Evolutionary conservation across 768 basidiomycete genomes (phyloP), one percentile per base, ranked within the genome.

Genomic region (Trametes sanguinea): DNA sequence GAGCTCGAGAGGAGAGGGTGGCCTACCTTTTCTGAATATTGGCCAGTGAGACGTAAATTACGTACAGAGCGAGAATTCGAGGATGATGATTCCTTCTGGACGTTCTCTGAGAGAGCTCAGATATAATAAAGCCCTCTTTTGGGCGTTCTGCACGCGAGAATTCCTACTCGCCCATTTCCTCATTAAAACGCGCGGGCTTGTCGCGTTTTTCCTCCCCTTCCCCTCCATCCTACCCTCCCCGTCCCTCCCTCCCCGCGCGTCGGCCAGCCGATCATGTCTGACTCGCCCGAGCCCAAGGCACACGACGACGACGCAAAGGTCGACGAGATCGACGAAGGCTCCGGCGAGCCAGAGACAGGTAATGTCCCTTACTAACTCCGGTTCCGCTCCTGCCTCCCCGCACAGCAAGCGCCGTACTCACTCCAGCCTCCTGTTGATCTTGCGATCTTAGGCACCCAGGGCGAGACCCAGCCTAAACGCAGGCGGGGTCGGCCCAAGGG

Each of bases 401-500:
- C 53, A 46, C 53, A 57, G 50, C 66, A 67, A 63, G 61, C 66
- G 65, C 70, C 68, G 60, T 63, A 63, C 61, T 44, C 62, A 68
- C 62, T 37, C 58, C 65, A 44, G 57, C 65, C 67, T 72, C 63
- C 29, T 13, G 29, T 71, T 73, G 68, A 73, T 71, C 71, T 60
- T 50, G 58, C 63, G 63, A 64, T 64, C 63, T 64, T 51, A 64
- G 63, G 48, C 46, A 45, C 50, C 58, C 43, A 46, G 13, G 17
- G 65, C 40, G 69, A 75, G 61, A 54, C 76, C 47, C 80, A 83
- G 44, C 68, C 72, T 63, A 95, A 93, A 79, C 87, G 94, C 69
- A 86, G 90, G 70, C 84, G 94, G 50, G 94, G 94, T 56, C 86
- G 94, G 66, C 94, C 94, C 63, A 92, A 88, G 74, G 94, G 94